A percentile compares a stretch with the other conserved stretches of the same genome.
Evolutionary conservation across 495 filamentous ascomycete species (phyloP).

Genomic region (Penicillium diatomitis): DNA sequence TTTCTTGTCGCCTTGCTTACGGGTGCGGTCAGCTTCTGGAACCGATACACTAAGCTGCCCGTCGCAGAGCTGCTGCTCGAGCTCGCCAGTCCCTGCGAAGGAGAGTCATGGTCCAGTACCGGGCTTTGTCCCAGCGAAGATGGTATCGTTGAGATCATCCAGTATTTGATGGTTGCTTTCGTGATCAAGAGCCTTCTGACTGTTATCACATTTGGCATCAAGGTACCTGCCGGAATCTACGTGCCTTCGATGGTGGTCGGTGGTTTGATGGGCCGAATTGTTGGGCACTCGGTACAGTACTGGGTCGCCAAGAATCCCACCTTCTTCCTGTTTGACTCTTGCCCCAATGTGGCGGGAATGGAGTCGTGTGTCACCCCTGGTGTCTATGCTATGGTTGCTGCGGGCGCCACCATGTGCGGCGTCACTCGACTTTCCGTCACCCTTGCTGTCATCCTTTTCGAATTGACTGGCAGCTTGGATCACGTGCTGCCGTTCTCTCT

Average conservation of each 20-base stretch:
- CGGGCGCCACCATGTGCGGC: conserved; percentile 95
- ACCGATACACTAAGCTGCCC: conserved; percentile 75
- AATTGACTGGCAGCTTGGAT: conserved; percentile 87
- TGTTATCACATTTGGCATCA: conserved; percentile 84
- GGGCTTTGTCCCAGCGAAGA: conserved; percentile 72
- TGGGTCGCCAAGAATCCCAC: conserved; percentile 63
- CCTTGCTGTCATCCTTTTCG: conserved; percentile 89
- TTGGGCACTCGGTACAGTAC: conserved; percentile 84
- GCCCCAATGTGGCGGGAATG: conserved; percentile 56
- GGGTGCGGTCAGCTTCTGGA: conserved; percentile 86
- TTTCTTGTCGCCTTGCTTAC: conserved; percentile 79
- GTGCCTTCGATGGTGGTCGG: conserved; percentile 98
- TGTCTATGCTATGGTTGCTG: conserved; percentile 90
- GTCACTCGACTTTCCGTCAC: conserved; percentile 92
- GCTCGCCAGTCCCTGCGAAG: conserved; percentile 76
- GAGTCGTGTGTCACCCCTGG: conserved; percentile 89
- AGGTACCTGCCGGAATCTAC: conserved; percentile 93
- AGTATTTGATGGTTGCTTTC: conserved; percentile 66
- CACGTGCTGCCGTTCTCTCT: conserved; percentile 94
- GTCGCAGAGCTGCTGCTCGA: conserved; percentile 89
- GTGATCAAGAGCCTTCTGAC: conserved; percentile 85
- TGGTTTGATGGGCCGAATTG: conserved; percentile 79
- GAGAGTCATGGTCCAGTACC: conserved; percentile 44
- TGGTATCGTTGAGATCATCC: conserved; percentile 63
- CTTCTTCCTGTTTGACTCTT: conserved; percentile 63